Evolutionary conservation across 805 yeast species (phyloP).

Genomic region (Torulaspora gathmanii): DNA sequence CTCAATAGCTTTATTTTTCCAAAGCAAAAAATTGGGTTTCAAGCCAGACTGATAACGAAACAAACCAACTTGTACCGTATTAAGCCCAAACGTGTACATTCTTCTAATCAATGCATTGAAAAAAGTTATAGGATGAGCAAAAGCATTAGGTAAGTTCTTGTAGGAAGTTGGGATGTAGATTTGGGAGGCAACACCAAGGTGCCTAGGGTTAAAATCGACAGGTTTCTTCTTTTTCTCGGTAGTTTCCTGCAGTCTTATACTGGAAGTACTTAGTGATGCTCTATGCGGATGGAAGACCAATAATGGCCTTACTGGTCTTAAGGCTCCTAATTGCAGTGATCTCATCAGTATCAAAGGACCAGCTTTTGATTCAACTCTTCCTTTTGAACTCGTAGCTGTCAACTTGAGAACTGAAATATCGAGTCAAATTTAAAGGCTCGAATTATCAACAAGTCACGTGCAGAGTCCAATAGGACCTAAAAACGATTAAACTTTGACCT

Average conservation of each 20-base stretch:
- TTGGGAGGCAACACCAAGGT: conserved; percentile 41
- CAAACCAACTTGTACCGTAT: conserved; percentile 62
- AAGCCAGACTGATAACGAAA: conserved; percentile 64
- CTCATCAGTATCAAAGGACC: background rate
- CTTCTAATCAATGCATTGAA: conserved; percentile 52
- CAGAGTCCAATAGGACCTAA: background rate
- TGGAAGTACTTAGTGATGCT: conserved; percentile 3
- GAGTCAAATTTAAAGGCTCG: background rate
- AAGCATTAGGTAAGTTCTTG: conserved; percentile 42
- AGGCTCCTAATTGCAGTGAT: background rate
- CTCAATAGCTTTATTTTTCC: conserved; percentile 85
- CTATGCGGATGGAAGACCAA: conserved; percentile 1
- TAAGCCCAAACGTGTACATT: conserved; percentile 57
- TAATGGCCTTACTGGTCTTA: background rate
- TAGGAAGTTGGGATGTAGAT: conserved; percentile 50
- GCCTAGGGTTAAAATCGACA: conserved; percentile 37
- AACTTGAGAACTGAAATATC: too few relatives aligned
- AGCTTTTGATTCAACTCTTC: background rate
- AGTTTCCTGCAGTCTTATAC: conserved; percentile 5
- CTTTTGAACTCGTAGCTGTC: background rate
- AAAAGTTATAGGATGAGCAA: conserved; percentile 41
- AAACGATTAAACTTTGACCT: conserved; percentile 1
- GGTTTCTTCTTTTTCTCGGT: conserved; percentile 13
- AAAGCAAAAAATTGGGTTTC: conserved; percentile 63
- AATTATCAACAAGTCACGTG: conserved; percentile 6